Base-by-base conservation (phyloP, 2,329 filamentous ascomycete species). In the Colletotrichum sp. region DNA sequence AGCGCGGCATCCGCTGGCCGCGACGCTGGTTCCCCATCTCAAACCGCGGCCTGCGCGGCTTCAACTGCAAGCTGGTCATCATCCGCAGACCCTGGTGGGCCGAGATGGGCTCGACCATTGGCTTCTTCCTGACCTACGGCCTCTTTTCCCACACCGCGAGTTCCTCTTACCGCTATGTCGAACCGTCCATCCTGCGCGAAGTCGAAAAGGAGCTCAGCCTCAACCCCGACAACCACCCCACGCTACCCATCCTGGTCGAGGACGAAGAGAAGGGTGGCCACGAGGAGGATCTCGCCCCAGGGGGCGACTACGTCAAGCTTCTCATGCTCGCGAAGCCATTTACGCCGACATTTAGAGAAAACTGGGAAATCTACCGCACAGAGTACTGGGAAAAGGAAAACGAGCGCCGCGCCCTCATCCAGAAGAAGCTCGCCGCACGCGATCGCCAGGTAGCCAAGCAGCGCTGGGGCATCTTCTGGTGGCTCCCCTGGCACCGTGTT, bases 331-430 rank as follows among this genome's bases (percentile, higher is more conserved):
- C 97, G 1, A 99, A 99, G 82, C 96, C 96, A 0, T 99, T 99
- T 81, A 97, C 95, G 7, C 94, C 97, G 0, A 95, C 95, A 62
- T 99, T 99, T 81, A 91, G 97, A 24, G 96, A 98, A 83, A 98
- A 98, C 78, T 99, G 97, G 97, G 97, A 99, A 81, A 89, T 96
- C 18, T 99, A 97, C 84, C 91, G 97, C 69, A 93, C 94, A 38
- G 96, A 98, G 76, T 99, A 98, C 85, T 99, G 97, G 97, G 96
- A 98, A 80, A 93, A 93, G 76, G 97, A 99, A 84, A 99, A 99
- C 81, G 95, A 98, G 83, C 93, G 96, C 3, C 92, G 97, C 14
- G 91, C 93, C 4, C 86, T 94, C 73, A 87, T 98, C 28, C 90
- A 95, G 56, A 82, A 89, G 58, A 94, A 94, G 81, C 87, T 98